Evolutionary conservation across 2,329 filamentous ascomycete genomes (phyloP).

Genomic region (Fusarium setosum): DNA sequence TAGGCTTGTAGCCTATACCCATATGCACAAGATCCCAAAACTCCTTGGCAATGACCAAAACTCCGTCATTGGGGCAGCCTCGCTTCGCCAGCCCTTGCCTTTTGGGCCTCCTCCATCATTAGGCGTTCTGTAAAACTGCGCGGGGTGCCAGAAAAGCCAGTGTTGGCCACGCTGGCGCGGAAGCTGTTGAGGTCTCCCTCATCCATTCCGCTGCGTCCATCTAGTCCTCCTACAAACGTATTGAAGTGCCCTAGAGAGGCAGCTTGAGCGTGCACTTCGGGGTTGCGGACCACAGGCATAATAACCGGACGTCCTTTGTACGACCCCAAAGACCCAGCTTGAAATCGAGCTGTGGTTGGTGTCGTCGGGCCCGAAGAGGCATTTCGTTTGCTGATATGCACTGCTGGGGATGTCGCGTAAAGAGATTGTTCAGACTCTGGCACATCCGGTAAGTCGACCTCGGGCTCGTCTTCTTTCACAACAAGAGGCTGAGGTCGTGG

Average conservation of each 20-base stretch:
- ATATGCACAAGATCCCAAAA: slow-evolving; percentile 39
- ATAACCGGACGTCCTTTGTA: slow-evolving; percentile 65
- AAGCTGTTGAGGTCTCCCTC: slow-evolving; percentile 58
- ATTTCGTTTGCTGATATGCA: slow-evolving; percentile 51
- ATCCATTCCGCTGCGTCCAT: slow-evolving; percentile 62
- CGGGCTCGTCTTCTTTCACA: slow-evolving; percentile 49
- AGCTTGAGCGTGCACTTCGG: slow-evolving; percentile 60
- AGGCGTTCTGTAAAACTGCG: slow-evolving; percentile 61
- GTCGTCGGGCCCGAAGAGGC: slow-evolving; percentile 43
- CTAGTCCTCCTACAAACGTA: slow-evolving; percentile 64
- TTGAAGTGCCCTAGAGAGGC: slow-evolving; percentile 60
- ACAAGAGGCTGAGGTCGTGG: slow-evolving; percentile 38
- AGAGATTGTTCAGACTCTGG: slow-evolving; percentile 41
- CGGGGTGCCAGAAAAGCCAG: slow-evolving; percentile 56
- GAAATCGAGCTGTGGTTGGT: slow-evolving; percentile 49
- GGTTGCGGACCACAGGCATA: slow-evolving; percentile 63
- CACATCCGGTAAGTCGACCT: slow-evolving; percentile 44
- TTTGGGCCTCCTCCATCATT: slow-evolving; percentile 60
- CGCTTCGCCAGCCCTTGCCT: slow-evolving; percentile 36
- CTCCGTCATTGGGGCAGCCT: slow-evolving; percentile 31
- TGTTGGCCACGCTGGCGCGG: slow-evolving; percentile 52
- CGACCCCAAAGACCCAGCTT: slow-evolving; percentile 61
- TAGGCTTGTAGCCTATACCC: slow-evolving; percentile 29
- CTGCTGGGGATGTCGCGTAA: slow-evolving; percentile 58
- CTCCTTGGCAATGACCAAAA: slow-evolving; percentile 30